Evolutionary conservation across 106 monocot species (phyloP), one percentile per base, ranked within the genome.

Genomic region (Dendrobium huoshanense): DNA sequence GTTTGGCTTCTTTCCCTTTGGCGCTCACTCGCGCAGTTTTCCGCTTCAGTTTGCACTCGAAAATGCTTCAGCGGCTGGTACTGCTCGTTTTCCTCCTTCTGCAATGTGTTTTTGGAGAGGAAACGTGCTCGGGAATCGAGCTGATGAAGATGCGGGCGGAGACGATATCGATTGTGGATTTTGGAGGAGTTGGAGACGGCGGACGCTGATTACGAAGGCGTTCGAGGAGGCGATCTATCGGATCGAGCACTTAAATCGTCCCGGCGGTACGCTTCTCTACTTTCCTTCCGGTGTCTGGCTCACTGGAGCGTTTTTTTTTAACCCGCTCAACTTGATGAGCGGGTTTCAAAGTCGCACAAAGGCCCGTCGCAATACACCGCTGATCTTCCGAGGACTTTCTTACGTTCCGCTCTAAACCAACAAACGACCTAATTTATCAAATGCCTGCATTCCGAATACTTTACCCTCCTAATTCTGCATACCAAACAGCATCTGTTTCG

Each of bases 131-230:
- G 6, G 78, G 85, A 1, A 77, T 77, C 10, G 89, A 89, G 87
- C 87, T 85, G 25, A 86, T 87, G 92, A 89, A 75, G 78, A 33
- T 15, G 45, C 72, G 92, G 37, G 74, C 80, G 55, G 87, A 87
- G 65, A 72, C 79, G 44, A 86, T 92, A 78, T 89, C 87, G 7
- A 85, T 92, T 22, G 51, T 33, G 13, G 87, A 92, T 17, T 92
- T 85, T 42, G 92, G 92, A 42, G 92, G 83, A 15, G 85, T 92
- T n/a, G 92, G 89, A n/a, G 92, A 92, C 65, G 92, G 27, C 24
- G 18, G 82, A 87, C 73, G 33, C 33, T 87, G 15, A 92, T 89
- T 70, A 92, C 92, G 3, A 78, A 77, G 80, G 73, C 92, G 4
- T 92, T 92, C 77, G 70, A 64, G 24, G 81, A 87, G 55, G 92